These are phyloP conservation scores for Leccinum variicolor DNA, from an alignment of 768 basidiomycete genomes.

Conservation along the genomic window DNA sequence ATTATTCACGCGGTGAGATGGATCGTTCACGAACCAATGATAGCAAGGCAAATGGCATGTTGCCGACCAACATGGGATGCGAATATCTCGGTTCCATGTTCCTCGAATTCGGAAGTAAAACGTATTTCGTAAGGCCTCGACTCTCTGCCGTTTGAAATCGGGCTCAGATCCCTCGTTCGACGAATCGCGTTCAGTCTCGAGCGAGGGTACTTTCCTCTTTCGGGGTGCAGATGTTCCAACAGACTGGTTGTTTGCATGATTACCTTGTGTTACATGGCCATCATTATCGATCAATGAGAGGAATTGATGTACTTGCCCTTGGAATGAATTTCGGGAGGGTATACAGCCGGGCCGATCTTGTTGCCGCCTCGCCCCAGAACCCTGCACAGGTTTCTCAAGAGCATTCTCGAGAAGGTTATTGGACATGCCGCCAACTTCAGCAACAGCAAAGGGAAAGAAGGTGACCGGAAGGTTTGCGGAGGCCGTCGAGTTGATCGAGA, in stretches of 20 bases:
- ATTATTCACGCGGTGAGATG: not conserved
- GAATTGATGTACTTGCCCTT: no score
- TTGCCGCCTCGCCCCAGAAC: not conserved
- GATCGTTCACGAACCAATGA: not conserved
- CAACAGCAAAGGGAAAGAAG: not conserved
- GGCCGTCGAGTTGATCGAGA: not conserved
- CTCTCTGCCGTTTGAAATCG: not conserved
- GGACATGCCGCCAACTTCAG: not conserved
- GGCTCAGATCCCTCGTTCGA: not conserved
- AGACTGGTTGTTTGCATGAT: not conserved
- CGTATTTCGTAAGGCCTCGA: not conserved
- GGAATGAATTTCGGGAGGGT: no score
- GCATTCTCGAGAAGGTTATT: no score
- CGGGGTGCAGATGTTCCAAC: not conserved
- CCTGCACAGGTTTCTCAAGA: no score
- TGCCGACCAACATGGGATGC: slow-evolving; percentile 5
- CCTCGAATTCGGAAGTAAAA: no score
- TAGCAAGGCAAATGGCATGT: not conserved
- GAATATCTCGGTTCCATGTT: not conserved
- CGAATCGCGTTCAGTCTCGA: not conserved
- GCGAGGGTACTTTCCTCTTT: not conserved
- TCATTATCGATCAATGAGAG: not conserved
- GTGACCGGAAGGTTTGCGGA: not conserved
- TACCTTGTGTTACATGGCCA: not conserved
- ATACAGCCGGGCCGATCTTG: not conserved